Evolutionary conservation across 2,329 filamentous ascomycete species (phyloP).

Genomic region (Diaporthe caulivora): DNA sequence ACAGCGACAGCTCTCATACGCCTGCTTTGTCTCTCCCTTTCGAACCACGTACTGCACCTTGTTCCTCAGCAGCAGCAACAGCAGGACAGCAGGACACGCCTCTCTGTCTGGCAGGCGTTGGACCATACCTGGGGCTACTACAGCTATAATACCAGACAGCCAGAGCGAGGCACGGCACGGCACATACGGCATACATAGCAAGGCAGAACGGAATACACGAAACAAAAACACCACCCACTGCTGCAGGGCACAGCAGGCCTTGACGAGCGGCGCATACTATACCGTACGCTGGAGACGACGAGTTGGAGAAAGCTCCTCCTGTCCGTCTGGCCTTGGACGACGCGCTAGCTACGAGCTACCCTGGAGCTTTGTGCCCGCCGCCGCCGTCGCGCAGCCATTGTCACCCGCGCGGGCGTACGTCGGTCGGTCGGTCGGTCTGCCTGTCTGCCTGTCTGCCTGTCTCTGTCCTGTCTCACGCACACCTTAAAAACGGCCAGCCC

Average conservation of each 20-base stretch:
- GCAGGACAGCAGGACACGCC: background rate
- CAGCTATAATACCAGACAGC: background rate
- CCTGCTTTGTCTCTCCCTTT: background rate
- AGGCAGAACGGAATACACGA: background rate
- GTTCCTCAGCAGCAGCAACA: background rate
- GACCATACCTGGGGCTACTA: background rate
- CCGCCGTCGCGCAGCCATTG: constrained; percentile 8
- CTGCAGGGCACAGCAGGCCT: constrained; percentile 4
- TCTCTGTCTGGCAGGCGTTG: constrained; percentile 5
- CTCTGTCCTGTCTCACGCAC: constrained; percentile 7
- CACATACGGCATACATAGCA: too few species aligned
- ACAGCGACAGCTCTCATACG: constrained; percentile 4
- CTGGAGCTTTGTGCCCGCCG: constrained; percentile 25
- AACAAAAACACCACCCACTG: constrained; percentile 11
- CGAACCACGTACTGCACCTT: constrained; percentile 7
- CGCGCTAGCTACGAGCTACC: constrained; percentile 30
- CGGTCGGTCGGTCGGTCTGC: too few species aligned
- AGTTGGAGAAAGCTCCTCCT: constrained; percentile 15
- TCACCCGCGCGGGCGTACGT: constrained; percentile 22
- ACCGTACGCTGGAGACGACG: background rate
- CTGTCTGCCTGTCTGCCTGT: background rate
- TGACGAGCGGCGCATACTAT: background rate
- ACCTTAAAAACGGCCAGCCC: constrained; percentile 28
- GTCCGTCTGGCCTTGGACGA: background rate
- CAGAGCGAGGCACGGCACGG: background rate